Base-by-base conservation (phyloP, 805 yeast genomes). In the Sugiyamaella floridensis region DNA sequence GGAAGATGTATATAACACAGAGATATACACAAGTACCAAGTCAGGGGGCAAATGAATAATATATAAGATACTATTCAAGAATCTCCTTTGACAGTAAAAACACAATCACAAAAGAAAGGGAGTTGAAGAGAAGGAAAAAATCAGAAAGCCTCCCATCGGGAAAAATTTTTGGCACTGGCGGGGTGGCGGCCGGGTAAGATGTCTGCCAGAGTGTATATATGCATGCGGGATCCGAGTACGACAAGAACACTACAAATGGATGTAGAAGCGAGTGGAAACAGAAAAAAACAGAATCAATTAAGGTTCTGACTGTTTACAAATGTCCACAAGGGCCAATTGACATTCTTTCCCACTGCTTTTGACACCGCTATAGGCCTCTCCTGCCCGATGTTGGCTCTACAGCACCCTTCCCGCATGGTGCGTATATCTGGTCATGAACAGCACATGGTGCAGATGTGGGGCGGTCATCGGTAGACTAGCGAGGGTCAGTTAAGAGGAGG, bases 61-160 rank as follows among this genome's bases (percentile, higher is more conserved):
- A 18, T 53, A 20, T 16, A 28, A n/a, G 47, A 48, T 16, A 22
- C 40, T 26, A 51, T 26, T 14, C 37, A 32, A 32, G 37, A 10
- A 11, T 32, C 37, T 50, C 40, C 29, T 26, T n/a, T 29, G 50
- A 15, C 42, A 40, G 50, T 45, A 11, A 18, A 18, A 45, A 32
- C 29, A 29, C 20, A 45, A 45, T 29, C 26, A 32, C 10, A 29
- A 41, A 45, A 41, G 48, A 43, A 50, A 46, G 43, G 22, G 40
- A 45, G 48, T 11, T 29, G 45, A 43, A 41, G 44, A 50, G 48
- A 51, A 47, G 45, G 45, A 29, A 40, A 43, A 48, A 53, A 43
- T 51, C 53, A 45, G 50, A 40, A 45, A 32, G 20, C 37, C 37
- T 32, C 37, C 37, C 37, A 32, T 32, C 37, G 37, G 37, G 37